Evolutionary conservation across 176 grass and related monocot genomes (phyloP), one percentile per base, ranked within the genome.

Genomic region (Musa troglodytarum): DNA sequence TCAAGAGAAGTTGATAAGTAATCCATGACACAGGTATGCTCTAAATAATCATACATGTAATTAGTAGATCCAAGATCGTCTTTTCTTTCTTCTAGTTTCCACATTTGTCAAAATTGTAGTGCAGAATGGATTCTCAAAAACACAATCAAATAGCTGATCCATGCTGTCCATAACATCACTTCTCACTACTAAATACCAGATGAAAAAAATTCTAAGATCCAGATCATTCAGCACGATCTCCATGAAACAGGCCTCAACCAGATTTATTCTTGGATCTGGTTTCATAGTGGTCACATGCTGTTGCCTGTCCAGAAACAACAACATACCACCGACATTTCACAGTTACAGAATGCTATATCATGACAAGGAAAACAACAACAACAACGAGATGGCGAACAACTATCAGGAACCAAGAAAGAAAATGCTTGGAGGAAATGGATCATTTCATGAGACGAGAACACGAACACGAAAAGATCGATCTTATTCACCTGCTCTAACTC

Each of bases 401-500:
- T 43, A 43, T 6, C 34, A 61, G 57, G 17, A 26, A 34, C 10
- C 28, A 25, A 43, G 24, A 68, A 68, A 16, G 25, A 10, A 43
- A 43, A 15, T 25, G 24, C 8, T 15, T 7, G 34, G 14, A 68
- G 13, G 10, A 68, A 16, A 68, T 34, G 65, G 8, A 68, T 11
- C 8, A 14, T 24, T 12, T 58, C 2, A 16, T 4, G 12, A 29
- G 14, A 29, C 24, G 10, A 26, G 20, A 2, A 67, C 10, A 26
- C 1, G 26, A 67, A 68, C 14, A 68, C 2, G 34, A 43, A 43
- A 43, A 43, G 4, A 43, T 43, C 34, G 34, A 43, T 43, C 34
- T 43, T 4, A 43, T 68, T 74, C 53, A 99, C 95, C 95, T 94
- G 95, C 95, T 68, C 91, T 89, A 21, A 94, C 73, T 53, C 95